Base-by-base conservation (phyloP, 2,329 filamentous ascomycete genomes). In the Diaporthe vaccinii region DNA sequence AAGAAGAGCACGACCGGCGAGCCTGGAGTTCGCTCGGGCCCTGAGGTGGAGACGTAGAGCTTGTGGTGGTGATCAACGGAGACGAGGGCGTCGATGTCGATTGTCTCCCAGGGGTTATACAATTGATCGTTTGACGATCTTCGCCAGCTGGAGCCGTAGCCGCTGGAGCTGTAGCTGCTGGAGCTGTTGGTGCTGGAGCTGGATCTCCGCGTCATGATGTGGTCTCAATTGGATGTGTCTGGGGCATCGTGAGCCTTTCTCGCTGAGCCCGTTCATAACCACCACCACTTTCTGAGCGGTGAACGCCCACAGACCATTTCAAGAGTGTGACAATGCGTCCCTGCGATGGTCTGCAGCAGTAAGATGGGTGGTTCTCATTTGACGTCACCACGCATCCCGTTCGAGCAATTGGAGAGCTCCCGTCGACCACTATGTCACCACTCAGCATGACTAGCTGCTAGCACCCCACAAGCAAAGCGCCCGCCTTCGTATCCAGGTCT, bases 361-460 rank as follows among this genome's bases (percentile, higher is more conserved):
- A 17, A 20, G 62, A 68, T 20, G 62, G 22, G 22, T 51, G 20
- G 46, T 36, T 68, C 62, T 51, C 15, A 25, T 68, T 68, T 68
- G 62, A 68, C 62, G 62, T 68, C 62, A 68, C 62, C 62, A 25
- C 62, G 62, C 62, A 53, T 39, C 31, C 62, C 62, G 22, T 53
- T 51, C 31, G 46, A 68, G 62, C 62, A 68, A 68, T 68, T 68
- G 62, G 62, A 68, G 62, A 51, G 46, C 31, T 25, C 44, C 62
- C 62, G 44, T n/a, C 25, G 39, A 39, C 46, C 62, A 39, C 62
- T 31, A 68, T 68, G 62, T 68, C 44, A 53, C 62, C 46, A n/a
- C 22, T 53, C 31, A 68, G 62, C 62, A 68, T 68, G 62, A 68
- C 62, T 68, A 68, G 62, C 46, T 68, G 46, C 62, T 53, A 53